Percentiles rank a stretch among this genome's conserved stretches.
Evolutionary conservation across 116 monocot genomes (phyloP).

Genomic region (Trichopus zeylanicus): DNA sequence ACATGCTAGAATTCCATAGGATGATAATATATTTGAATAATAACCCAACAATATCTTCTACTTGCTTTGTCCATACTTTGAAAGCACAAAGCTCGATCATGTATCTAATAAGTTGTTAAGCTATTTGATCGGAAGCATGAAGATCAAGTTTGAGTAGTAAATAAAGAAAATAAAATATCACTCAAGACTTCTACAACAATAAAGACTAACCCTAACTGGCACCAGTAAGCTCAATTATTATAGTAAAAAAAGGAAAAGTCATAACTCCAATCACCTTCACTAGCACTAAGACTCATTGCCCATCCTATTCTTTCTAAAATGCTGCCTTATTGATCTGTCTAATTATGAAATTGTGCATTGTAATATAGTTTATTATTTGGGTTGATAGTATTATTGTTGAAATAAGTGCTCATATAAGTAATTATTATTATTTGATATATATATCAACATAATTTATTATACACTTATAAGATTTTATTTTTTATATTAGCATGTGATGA

Average conservation of each 20-base stretch:
- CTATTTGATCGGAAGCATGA: not conserved
- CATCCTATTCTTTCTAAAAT: constrained; percentile 47
- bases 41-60: constrained; percentile 86
- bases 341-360: too few relatives aligned
- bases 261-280: constrained; percentile 59
- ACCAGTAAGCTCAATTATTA: constrained; percentile 77
- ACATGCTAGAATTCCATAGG: constrained; percentile 56
- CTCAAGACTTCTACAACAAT: constrained; percentile 1
- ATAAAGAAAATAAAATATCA: not conserved
- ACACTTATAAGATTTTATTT: too few relatives aligned
- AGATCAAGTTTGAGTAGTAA: not conserved
- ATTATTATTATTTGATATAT: too few relatives aligned
- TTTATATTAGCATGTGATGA: too few relatives aligned
- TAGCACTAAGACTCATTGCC: constrained; percentile 78
- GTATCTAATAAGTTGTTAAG: not conserved
- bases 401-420: too few relatives aligned
- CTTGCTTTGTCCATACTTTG: constrained; percentile 46
- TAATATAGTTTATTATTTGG: too few relatives aligned
- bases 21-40: constrained; percentile 78
- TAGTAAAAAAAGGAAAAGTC: constrained; percentile 89
- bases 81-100: not conserved
- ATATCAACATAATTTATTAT: too few relatives aligned
- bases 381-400: too few relatives aligned
- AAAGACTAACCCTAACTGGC: constrained; percentile 63
- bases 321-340: too few relatives aligned